Evolutionary conservation across 2,329 filamentous ascomycete species (phyloP).

Genomic region (Shiraia sp.): DNA sequence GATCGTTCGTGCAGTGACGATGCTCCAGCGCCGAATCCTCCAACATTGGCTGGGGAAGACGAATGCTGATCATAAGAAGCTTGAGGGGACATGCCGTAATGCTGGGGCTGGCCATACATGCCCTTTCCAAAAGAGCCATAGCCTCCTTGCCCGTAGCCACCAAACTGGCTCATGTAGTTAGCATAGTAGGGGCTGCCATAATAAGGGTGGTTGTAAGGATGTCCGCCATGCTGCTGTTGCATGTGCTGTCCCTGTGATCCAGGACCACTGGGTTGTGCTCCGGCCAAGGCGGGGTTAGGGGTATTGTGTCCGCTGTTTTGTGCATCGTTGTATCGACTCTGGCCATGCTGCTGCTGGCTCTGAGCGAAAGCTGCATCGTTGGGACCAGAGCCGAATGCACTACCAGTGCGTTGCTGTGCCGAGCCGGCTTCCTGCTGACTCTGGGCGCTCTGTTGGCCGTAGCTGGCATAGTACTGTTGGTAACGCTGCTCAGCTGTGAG

Average conservation of each 20-base stretch:
- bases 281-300: slow-evolving; percentile 73
- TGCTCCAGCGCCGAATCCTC: slow-evolving; percentile 50
- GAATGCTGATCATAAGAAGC: slow-evolving; percentile 65
- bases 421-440: slow-evolving; percentile 72
- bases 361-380: slow-evolving; percentile 66
- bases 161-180: slow-evolving; percentile 67
- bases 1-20: slow-evolving; percentile 53
- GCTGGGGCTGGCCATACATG: slow-evolving; percentile 67
- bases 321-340: slow-evolving; percentile 74
- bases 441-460: slow-evolving; percentile 53
- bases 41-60: slow-evolving; percentile 65
- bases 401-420: slow-evolving; percentile 75
- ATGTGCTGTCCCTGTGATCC: slow-evolving; percentile 52
- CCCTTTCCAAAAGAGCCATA: slow-evolving; percentile 59
- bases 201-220: slow-evolving; percentile 61
- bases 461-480: slow-evolving; percentile 65
- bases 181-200: slow-evolving; percentile 66
- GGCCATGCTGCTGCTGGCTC: slow-evolving; percentile 63
- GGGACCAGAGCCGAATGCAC: slow-evolving; percentile 69
- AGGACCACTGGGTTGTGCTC: slow-evolving; percentile 55
- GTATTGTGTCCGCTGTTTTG: slow-evolving; percentile 90
- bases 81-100: slow-evolving; percentile 61
- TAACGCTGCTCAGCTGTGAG: slow-evolving; percentile 81
- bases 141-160: slow-evolving; percentile 55
- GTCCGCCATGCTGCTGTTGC: slow-evolving; percentile 52